phyloP scores from a whole-genome alignment of 805 yeast species.

The Yarrowia sp. region DNA sequence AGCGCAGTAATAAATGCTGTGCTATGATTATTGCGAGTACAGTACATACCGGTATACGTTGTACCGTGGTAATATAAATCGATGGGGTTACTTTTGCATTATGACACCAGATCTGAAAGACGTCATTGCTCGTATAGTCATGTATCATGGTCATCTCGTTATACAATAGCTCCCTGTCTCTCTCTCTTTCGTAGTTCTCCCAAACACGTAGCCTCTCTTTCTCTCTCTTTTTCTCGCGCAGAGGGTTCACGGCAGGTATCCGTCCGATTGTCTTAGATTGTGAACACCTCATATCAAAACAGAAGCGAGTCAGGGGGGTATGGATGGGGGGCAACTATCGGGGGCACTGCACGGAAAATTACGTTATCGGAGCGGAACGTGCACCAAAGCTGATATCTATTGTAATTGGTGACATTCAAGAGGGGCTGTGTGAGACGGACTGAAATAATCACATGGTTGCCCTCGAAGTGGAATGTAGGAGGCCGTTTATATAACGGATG shows the following conservation, averaged over 20 bases:
- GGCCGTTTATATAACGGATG: too few species aligned
- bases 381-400: not conserved
- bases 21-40: not conserved
- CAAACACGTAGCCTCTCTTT: too few species aligned
- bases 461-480: not conserved
- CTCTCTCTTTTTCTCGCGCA: not conserved
- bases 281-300: not conserved
- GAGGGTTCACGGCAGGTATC: conserved; percentile 13
- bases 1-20: too few species aligned
- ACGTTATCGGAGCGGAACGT: not conserved
- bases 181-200: too few species aligned
- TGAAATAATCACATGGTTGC: not conserved
- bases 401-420: not conserved
- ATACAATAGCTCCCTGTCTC: not conserved
- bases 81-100: too few species aligned
- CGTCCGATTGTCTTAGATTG: not conserved
- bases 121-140: not conserved
- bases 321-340: too few species aligned
- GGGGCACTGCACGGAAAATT: not conserved
- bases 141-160: not conserved
- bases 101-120: too few species aligned
- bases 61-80: too few species aligned
- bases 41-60: not conserved
- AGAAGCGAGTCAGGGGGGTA: not conserved
- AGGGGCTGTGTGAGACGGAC: not conserved